Conservation (phyloP, 768 basidiomycete genomes). For the Termitomyces sp. region DNA sequence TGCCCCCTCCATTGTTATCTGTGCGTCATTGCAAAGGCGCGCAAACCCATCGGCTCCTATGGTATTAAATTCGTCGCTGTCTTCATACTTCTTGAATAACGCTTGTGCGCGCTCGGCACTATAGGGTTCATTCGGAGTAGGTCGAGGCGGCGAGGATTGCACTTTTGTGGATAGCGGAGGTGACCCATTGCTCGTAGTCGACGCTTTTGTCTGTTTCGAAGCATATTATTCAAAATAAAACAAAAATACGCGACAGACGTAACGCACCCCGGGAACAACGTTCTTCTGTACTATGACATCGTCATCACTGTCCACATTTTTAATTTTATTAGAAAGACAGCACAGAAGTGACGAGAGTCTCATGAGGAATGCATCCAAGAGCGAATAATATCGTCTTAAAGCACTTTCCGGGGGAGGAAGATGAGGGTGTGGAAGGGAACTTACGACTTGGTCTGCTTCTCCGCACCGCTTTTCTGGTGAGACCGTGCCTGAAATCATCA, state of each 20-base stretch:
- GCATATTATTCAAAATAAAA: neutral
- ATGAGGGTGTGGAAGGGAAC: constrained; percentile 13
- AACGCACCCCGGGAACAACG: constrained; percentile 25
- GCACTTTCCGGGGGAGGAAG: constrained; percentile 1
- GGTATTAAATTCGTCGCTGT: constrained; percentile 47
- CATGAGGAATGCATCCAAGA: constrained; percentile 49
- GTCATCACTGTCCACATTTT: constrained; percentile 49
- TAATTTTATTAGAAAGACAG: constrained; percentile 54
- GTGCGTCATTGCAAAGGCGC: constrained; percentile 62
- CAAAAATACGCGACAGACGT: neutral
- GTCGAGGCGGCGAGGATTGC: constrained; percentile 12
- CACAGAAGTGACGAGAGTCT: constrained; percentile 58
- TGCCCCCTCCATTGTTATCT: constrained; percentile 72
- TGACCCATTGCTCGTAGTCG: constrained; percentile 7
- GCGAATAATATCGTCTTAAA: constrained; percentile 15
- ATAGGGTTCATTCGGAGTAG: constrained; percentile 39
- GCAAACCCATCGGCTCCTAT: constrained; percentile 78
- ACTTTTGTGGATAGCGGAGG: constrained; percentile 20
- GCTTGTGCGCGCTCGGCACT: constrained; percentile 43
- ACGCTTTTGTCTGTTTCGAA: constrained; percentile 8
- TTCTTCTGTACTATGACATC: constrained; percentile 30
- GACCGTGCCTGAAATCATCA: constrained; percentile 13
- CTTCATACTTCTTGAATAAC: constrained; percentile 63
- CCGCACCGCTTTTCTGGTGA: constrained; percentile 19
- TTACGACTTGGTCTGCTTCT: constrained; percentile 19